Percentiles rank a stretch among this genome's conserved stretches.
These are phyloP conservation scores for Olyra latifolia DNA, from an alignment of 176 grass and related monocot species.

Conservation along the genomic window DNA sequence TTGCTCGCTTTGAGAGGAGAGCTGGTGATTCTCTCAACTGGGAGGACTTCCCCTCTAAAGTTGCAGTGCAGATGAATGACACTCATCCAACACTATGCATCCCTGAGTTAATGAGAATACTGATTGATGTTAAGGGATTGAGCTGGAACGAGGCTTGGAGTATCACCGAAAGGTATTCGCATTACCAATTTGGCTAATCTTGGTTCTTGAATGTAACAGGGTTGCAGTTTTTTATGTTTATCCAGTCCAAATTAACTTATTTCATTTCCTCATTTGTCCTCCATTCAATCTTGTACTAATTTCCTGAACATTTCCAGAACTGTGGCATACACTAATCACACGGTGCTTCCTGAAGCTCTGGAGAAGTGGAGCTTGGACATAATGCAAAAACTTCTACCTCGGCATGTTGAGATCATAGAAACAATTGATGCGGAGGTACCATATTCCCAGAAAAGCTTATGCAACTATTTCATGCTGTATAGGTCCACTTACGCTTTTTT, in stretches of 20 bases:
- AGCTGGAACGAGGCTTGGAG: conserved; percentile 84
- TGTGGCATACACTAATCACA: conserved; percentile 97
- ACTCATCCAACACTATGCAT: conserved; percentile 99
- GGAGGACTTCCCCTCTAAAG: conserved; percentile 92
- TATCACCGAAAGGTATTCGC: conserved; percentile 85
- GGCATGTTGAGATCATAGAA: conserved; percentile 99
- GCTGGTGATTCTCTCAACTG: conserved; percentile 79
- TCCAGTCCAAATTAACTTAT: not conserved
- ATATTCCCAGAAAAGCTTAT: conserved; percentile 16
- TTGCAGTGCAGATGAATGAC: conserved; percentile 99
- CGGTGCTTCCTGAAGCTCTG: conserved; percentile 97
- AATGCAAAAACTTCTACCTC: conserved; percentile 96
- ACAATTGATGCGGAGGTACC: conserved; percentile 84
- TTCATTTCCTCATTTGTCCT: conserved; percentile 26
- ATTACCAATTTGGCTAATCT: not conserved
- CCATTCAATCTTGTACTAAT: conserved; percentile 20
- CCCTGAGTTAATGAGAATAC: conserved; percentile 95
- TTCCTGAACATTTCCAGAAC: conserved; percentile 53
- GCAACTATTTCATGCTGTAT: conserved; percentile 24
- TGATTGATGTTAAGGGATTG: conserved; percentile 91
- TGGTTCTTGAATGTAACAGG: conserved; percentile 5
- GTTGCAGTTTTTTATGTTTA: conserved; percentile 9
- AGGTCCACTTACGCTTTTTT: conserved; percentile 24
- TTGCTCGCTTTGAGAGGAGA: conserved; percentile 83
- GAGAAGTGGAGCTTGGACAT: conserved; percentile 99